A percentile compares a stretch with the other conserved stretches of the same genome.
Evolutionary conservation across 2,329 filamentous ascomycete genomes (phyloP).

Genomic region (Pleoardoris graminearum): DNA sequence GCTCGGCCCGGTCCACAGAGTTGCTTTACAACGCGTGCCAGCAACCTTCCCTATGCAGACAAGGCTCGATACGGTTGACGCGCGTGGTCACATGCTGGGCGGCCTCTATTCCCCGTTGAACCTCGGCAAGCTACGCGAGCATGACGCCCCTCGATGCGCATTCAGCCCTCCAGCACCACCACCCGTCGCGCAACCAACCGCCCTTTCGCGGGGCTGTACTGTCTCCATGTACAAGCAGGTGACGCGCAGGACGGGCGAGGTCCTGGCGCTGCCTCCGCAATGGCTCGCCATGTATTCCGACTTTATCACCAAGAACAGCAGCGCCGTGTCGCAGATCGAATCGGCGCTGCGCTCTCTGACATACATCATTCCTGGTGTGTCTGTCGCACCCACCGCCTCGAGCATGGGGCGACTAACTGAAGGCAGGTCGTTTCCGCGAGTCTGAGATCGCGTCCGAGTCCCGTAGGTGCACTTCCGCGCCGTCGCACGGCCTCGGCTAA

Average conservation of each 20-base stretch:
- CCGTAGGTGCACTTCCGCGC: slow-evolving; percentile 49
- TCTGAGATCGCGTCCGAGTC: slow-evolving; percentile 95
- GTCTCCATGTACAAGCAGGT: slow-evolving; percentile 44
- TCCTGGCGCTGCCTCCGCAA: slow-evolving; percentile 63
- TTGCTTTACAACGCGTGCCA: not conserved
- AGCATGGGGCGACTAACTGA: slow-evolving; percentile 20
- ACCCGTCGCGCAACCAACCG: slow-evolving; percentile 15
- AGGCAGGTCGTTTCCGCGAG: slow-evolving; percentile 78
- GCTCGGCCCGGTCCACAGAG: no score
- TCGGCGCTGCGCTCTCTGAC: slow-evolving; percentile 88
- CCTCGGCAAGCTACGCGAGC: slow-evolving; percentile 33
- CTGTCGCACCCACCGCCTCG: not conserved
- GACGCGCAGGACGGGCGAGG: slow-evolving; percentile 46
- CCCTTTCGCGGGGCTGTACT: slow-evolving; percentile 21
- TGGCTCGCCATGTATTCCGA: slow-evolving; percentile 77
- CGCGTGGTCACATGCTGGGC: slow-evolving; percentile 35
- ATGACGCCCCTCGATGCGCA: slow-evolving; percentile 21
- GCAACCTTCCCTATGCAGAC: not conserved
- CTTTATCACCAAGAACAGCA: slow-evolving; percentile 93
- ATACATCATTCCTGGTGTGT: slow-evolving; percentile 85
- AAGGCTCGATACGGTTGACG: slow-evolving; percentile 15
- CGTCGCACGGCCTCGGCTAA: slow-evolving; percentile 23
- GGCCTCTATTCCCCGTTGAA: slow-evolving; percentile 12
- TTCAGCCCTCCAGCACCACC: slow-evolving; percentile 26
- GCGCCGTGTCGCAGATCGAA: slow-evolving; percentile 93